These are phyloP conservation scores for Boechera stricta DNA, from an alignment of 345 rosid species.

Conservation along the genomic window DNA sequence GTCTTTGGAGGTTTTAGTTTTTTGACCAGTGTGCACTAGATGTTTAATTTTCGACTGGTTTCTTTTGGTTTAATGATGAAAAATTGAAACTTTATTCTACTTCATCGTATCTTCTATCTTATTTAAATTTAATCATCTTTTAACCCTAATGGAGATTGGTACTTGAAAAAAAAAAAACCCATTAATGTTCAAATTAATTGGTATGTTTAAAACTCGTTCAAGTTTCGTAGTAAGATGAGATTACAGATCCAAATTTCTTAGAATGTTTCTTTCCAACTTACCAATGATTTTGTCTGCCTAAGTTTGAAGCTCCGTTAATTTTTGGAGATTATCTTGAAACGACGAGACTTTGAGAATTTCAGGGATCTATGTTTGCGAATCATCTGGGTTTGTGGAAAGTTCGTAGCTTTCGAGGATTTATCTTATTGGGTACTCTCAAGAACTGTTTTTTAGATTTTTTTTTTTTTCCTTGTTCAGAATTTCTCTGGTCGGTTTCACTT, in stretches of 20 bases:
- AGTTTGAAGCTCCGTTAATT: neutral
- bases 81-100: neutral
- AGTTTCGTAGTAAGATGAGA: too few species aligned
- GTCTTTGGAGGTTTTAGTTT: neutral
- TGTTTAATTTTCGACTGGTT: too few species aligned
- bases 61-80: neutral
- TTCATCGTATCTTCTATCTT: neutral
- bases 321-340: too few species aligned
- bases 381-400: conserved; percentile 41
- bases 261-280: neutral
- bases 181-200: too few species aligned
- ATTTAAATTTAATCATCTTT: neutral
- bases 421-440: conserved; percentile 14
- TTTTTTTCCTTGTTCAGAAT: neutral
- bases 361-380: neutral
- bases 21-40: too few species aligned
- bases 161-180: neutral
- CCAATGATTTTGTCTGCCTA: neutral
- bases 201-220: too few species aligned
- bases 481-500: conserved; percentile 46
- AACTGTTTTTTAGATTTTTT: neutral
- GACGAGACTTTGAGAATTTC: neutral
- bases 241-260: too few species aligned
- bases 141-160: neutral
- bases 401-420: conserved; percentile 40